These are phyloP conservation scores for Fraxinus nigra DNA, from an alignment of 305 asterid species.

Conservation along the genomic window DNA sequence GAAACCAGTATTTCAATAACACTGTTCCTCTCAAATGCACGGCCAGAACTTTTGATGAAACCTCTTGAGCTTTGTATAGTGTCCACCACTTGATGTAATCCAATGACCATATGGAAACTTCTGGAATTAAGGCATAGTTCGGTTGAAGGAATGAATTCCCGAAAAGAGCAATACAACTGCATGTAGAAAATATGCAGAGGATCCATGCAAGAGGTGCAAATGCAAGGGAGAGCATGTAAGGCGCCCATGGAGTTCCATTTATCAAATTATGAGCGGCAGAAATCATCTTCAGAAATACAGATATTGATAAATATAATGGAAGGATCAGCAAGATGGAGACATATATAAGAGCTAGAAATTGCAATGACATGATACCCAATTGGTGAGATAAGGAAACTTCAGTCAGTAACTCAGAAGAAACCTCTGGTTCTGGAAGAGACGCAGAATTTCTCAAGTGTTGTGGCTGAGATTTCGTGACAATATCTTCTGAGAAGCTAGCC, in stretches of 20 bases:
- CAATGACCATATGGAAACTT: conserved; percentile 56
- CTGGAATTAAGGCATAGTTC: conserved; percentile 58
- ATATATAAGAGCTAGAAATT: conserved; percentile 51
- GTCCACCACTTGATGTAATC: conserved; percentile 85
- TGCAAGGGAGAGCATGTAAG: conserved; percentile 37
- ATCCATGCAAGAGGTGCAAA: conserved; percentile 69
- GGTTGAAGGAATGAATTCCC: conserved; percentile 74
- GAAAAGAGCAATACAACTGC: conserved; percentile 50
- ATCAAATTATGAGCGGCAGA: conserved; percentile 17
- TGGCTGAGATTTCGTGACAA: conserved; percentile 51
- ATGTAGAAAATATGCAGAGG: conserved; percentile 58
- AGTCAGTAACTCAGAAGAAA: conserved; percentile 33
- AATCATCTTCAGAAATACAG: conserved; percentile 35
- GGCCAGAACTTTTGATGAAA: conserved; percentile 67
- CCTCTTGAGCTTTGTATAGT: conserved; percentile 68
- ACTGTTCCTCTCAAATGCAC: conserved; percentile 79
- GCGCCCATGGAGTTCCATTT: conserved; percentile 34
- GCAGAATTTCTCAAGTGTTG: conserved; percentile 24
- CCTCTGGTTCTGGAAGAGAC: conserved; percentile 34
- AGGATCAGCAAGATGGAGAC: conserved; percentile 46
- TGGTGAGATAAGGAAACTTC: conserved; percentile 45
- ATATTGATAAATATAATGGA: conserved; percentile 54
- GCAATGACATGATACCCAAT: conserved; percentile 38
- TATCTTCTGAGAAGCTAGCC: conserved; percentile 59
- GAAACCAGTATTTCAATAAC: conserved; percentile 70